A percentile compares a stretch with the other conserved stretches of the same genome.
Conservation (phyloP, 306 rosid species). For the Prunus fruticosa region DNA sequence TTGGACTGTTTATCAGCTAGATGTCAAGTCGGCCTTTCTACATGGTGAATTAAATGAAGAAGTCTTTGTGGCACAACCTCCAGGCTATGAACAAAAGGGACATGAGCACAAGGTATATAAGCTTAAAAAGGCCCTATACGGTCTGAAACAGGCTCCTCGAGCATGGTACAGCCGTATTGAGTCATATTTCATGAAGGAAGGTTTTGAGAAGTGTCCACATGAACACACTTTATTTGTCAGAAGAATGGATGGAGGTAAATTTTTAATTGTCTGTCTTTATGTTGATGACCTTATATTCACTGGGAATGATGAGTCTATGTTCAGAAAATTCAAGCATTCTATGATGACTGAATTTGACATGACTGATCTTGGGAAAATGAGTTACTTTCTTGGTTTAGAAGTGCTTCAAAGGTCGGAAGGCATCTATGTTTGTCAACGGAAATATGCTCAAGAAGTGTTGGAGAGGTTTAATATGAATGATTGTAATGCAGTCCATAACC, state of each 20-base stretch:
- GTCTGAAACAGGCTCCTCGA: not conserved
- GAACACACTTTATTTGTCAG: not conserved
- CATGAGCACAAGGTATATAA: not conserved
- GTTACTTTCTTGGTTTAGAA: not conserved
- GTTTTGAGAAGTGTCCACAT: not conserved
- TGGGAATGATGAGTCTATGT: not conserved
- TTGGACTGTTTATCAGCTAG: not conserved
- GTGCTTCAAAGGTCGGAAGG: too few species aligned
- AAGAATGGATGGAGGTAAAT: not conserved
- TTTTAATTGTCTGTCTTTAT: not conserved
- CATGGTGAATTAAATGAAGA: not conserved
- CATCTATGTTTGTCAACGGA: not conserved
- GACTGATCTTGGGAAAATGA: not conserved
- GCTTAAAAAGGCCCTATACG: not conserved
- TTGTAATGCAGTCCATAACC: not conserved
- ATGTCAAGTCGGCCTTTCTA: not conserved
- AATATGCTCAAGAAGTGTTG: not conserved
- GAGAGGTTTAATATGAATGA: not conserved
- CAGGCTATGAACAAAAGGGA: not conserved
- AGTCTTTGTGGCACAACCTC: not conserved
- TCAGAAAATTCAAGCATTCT: not conserved
- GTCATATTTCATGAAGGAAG: not conserved
- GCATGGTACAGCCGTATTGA: not conserved
- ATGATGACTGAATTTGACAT: not conserved
- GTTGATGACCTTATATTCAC: not conserved